A percentile compares a stretch with the other conserved stretches of the same genome.
phyloP scores from a whole-genome alignment of 306 rosid species.

The Pachyrhizus erosus region DNA sequence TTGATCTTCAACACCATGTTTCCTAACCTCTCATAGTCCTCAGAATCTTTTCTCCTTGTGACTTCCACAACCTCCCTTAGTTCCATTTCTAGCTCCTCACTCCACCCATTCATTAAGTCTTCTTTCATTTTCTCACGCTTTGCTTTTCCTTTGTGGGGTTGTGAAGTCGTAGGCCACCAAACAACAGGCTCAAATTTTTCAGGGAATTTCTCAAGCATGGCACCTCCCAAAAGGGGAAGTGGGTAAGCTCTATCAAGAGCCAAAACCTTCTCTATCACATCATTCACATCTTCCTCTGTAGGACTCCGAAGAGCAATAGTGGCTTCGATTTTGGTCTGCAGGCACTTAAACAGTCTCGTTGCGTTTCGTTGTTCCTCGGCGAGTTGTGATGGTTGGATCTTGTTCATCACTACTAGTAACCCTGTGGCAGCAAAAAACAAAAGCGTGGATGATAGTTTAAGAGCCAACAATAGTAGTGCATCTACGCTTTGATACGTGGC shows the following conservation, averaged over 20 bases:
- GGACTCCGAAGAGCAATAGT: constrained; percentile 4
- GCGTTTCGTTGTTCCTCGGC: constrained; percentile 43
- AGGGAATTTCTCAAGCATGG: constrained; percentile 45
- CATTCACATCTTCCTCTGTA: constrained; percentile 23
- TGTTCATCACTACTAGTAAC: constrained; percentile 36
- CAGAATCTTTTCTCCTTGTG: not conserved
- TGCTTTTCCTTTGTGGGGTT: not conserved
- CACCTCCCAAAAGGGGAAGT: constrained; percentile 44
- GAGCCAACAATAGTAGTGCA: constrained; percentile 35
- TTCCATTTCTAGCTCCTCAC: constrained; percentile 30
- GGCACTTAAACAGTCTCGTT: constrained; percentile 30
- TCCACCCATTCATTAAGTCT: constrained; percentile 32
- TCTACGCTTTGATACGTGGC: not conserved
- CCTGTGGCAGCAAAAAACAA: constrained; percentile 38
- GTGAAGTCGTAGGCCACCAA: constrained; percentile 42
- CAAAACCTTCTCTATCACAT: constrained; percentile 40
- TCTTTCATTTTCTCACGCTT: not conserved
- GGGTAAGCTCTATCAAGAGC: constrained; percentile 45
- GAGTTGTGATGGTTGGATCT: constrained; percentile 46
- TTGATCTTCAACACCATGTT: constrained; percentile 28
- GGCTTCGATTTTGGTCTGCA: constrained; percentile 4
- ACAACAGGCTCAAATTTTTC: constrained; percentile 32
- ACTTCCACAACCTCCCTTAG: constrained; percentile 25
- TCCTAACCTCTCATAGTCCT: constrained; percentile 29
- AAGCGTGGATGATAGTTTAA: constrained; percentile 41